These are phyloP conservation scores for Dendrothele bispora DNA, from an alignment of 768 basidiomycete genomes.

Conservation along the genomic window DNA sequence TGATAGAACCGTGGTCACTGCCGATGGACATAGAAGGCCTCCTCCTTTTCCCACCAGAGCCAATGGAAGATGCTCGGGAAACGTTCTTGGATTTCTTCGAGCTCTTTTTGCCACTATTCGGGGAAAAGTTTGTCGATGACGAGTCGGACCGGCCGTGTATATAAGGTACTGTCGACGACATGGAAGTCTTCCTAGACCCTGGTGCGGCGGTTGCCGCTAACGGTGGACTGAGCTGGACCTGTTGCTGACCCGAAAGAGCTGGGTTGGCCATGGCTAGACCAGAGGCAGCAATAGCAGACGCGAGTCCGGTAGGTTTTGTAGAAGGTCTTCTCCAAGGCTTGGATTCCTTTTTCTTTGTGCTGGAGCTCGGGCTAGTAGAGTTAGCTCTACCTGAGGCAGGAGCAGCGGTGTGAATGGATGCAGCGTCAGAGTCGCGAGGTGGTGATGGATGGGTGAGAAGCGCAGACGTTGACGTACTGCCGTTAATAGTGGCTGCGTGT, in stretches of 20 bases:
- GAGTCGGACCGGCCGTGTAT: slow-evolving; percentile 6
- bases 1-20: slow-evolving; percentile 24
- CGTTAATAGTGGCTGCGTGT: not conserved
- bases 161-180: slow-evolving; percentile 2
- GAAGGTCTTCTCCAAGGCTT: slow-evolving; percentile 43
- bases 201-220: slow-evolving; percentile 3
- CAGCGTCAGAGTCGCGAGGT: slow-evolving; percentile 5
- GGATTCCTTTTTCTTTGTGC: slow-evolving; percentile 29
- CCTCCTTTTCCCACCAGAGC: slow-evolving; percentile 6
- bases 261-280: slow-evolving; percentile 68
- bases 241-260: slow-evolving; percentile 46
- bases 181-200: slow-evolving; percentile 10
- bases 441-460: slow-evolving; percentile 1
- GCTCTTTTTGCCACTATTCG: not conserved
- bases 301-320: slow-evolving; percentile 58
- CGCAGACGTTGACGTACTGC: not conserved
- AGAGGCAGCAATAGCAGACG: slow-evolving; percentile 65
- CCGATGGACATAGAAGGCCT: slow-evolving; percentile 22
- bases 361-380: not conserved
- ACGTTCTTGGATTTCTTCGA: slow-evolving; percentile 1
- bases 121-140: slow-evolving; percentile 5
- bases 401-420: slow-evolving; percentile 1
- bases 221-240: slow-evolving; percentile 36
- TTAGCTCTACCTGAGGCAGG: not conserved
- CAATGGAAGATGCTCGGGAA: slow-evolving; percentile 6